phyloP scores from a whole-genome alignment of 805 yeast genomes.

The Candida piceae region DNA sequence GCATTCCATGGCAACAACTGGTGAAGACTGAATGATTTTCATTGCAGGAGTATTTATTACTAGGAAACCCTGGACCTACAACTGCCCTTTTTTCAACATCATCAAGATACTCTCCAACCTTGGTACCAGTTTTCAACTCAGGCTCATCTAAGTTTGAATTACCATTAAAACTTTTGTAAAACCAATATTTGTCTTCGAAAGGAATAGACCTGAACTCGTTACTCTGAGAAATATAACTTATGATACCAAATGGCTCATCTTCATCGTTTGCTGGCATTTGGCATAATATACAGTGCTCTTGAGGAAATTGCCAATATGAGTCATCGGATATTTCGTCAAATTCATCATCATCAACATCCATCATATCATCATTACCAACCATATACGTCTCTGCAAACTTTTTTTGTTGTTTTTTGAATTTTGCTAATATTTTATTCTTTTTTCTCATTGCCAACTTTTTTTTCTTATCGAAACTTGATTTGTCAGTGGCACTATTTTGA shows the following conservation, averaged over 20 bases:
- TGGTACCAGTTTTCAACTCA: slow-evolving; percentile 9
- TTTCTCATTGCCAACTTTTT: slow-evolving; percentile 66
- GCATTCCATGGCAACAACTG: slow-evolving; percentile 95
- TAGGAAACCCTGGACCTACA: slow-evolving; percentile 71
- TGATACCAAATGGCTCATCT: slow-evolving; percentile 70
- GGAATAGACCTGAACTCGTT: slow-evolving; percentile 64
- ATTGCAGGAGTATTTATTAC: slow-evolving; percentile 27
- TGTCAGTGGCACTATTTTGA: slow-evolving; percentile 18
- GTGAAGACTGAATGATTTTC: slow-evolving; percentile 48
- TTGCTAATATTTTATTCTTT: slow-evolving; percentile 67
- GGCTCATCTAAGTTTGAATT: slow-evolving; percentile 34
- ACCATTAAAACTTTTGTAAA: slow-evolving; percentile 56
- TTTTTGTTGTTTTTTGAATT: slow-evolving; percentile 73
- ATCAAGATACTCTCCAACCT: slow-evolving; percentile 34
- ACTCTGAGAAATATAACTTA: slow-evolving; percentile 53
- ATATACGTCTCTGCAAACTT: slow-evolving; percentile 54
- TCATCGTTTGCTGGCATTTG: slow-evolving; percentile 61
- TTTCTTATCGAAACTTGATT: slow-evolving; percentile 48
- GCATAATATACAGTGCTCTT: slow-evolving; percentile 73
- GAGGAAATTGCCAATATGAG: slow-evolving; percentile 65
- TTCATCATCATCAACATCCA: slow-evolving; percentile 41
- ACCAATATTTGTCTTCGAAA: slow-evolving; percentile 58
- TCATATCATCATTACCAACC: slow-evolving; percentile 18
- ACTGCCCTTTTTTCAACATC: slow-evolving; percentile 35
- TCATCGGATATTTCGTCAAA: slow-evolving; percentile 30